Conservation (phyloP, 2,329 filamentous ascomycete genomes). For the Fusarium cyanostomum region DNA sequence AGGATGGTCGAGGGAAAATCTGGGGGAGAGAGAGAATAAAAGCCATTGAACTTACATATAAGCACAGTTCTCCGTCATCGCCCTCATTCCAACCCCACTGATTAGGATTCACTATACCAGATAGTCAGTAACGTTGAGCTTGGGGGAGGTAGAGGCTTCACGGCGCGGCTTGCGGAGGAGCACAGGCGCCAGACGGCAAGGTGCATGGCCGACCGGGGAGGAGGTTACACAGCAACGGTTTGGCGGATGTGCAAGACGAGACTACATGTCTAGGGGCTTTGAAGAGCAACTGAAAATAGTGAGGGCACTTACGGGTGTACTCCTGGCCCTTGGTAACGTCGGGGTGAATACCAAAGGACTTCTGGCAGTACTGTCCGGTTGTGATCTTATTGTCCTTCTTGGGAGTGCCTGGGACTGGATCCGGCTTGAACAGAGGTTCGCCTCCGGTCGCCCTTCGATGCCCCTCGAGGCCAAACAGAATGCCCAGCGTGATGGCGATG, state of each 20-base stretch:
- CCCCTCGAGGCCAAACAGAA: slow-evolving; percentile 60
- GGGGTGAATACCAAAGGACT: slow-evolving; percentile 55
- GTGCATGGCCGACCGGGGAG: neutral
- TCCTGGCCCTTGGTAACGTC: slow-evolving; percentile 53
- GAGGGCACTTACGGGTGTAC: slow-evolving; percentile 55
- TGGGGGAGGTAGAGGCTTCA: neutral
- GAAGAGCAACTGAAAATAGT: neutral
- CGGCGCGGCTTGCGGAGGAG: neutral
- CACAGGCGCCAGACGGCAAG: neutral
- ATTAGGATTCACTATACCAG: slow-evolving; percentile 63
- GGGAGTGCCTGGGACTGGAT: slow-evolving; percentile 27
- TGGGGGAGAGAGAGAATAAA: neutral
- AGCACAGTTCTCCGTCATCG: slow-evolving; percentile 55
- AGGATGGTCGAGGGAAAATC: neutral
- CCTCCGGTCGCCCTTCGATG: slow-evolving; percentile 54
- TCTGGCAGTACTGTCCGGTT: slow-evolving; percentile 35
- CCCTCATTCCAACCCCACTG: slow-evolving; percentile 60
- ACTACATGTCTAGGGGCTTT: neutral
- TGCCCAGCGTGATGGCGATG: slow-evolving; percentile 59
- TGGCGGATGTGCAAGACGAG: neutral
- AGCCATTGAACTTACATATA: slow-evolving; percentile 57
- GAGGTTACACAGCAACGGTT: neutral
- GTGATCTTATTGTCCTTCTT: slow-evolving; percentile 36
- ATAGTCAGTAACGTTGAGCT: slow-evolving; percentile 22
- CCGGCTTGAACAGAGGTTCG: slow-evolving; percentile 53